Percentiles rank a stretch among this genome's conserved stretches.
These are phyloP conservation scores for Aspergillus saccharolyticus DNA, from an alignment of 495 filamentous ascomycete species.

Conservation along the genomic window DNA sequence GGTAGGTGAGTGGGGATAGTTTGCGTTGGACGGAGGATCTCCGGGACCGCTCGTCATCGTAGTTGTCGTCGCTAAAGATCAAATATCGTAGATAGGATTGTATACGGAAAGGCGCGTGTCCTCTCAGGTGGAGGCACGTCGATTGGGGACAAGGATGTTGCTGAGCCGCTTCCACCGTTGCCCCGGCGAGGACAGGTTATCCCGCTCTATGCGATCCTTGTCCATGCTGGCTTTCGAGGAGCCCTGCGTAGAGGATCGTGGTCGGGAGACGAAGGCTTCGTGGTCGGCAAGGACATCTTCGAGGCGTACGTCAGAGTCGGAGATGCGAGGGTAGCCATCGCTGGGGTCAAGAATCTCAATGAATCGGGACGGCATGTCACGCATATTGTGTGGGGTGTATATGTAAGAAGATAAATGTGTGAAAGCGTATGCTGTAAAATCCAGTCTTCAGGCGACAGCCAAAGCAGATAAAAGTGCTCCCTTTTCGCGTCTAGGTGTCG, in stretches of 20 bases:
- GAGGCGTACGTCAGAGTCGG: conserved; percentile 43
- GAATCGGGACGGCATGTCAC: conserved; percentile 42
- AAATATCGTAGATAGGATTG: not conserved
- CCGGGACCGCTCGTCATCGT: not conserved
- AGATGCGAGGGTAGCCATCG: conserved; percentile 29
- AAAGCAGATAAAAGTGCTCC: not conserved
- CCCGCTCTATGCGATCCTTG: conserved; percentile 24
- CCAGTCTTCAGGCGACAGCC: not conserved
- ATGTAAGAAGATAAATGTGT: not conserved
- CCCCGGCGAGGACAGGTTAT: conserved; percentile 25
- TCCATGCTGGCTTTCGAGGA: conserved; percentile 30
- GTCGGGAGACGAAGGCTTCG: conserved; percentile 37
- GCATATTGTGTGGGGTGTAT: conserved; percentile 26
- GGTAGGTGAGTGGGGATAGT: not conserved
- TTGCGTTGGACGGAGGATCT: not conserved
- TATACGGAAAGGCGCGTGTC: not conserved
- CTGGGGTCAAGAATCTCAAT: conserved; percentile 44
- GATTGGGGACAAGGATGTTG: conserved; percentile 29
- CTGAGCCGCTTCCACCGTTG: conserved; percentile 40
- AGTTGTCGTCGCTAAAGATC: not conserved
- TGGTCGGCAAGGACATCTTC: conserved; percentile 46
- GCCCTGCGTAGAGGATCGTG: conserved; percentile 39
- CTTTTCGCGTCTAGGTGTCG: not conserved
- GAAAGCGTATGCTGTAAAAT: not conserved
- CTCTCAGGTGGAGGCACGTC: conserved; percentile 14